A percentile compares a stretch with the other conserved stretches of the same genome.
Evolutionary conservation across 768 basidiomycete genomes (phyloP).

Genomic region (Cyathus striatus): DNA sequence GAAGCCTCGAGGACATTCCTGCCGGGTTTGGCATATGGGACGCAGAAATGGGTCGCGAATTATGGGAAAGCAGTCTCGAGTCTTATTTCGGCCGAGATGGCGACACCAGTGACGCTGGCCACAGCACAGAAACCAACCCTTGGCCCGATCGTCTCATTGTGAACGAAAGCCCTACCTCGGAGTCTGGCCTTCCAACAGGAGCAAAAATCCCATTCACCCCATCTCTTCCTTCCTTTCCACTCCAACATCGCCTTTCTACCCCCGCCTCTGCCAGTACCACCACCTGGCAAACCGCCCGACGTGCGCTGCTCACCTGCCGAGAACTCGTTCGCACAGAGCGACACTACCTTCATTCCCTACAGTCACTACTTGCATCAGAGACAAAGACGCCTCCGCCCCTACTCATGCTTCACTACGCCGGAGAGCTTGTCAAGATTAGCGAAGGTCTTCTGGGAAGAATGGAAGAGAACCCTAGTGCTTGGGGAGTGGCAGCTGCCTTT

Average conservation of each 20-base stretch:
- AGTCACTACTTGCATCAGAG: conserved; percentile 24
- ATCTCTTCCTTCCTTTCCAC: conserved; percentile 17
- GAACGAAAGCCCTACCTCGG: background rate
- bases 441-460: conserved; percentile 44
- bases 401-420: conserved; percentile 46
- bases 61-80: conserved; percentile 1
- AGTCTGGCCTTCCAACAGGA: background rate
- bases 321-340: conserved; percentile 39
- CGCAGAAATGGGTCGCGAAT: conserved; percentile 5
- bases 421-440: conserved; percentile 45
- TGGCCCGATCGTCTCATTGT: too few species aligned
- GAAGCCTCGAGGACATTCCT: conserved; percentile 10
- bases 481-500: conserved; percentile 60
- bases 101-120: background rate
- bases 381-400: conserved; percentile 43
- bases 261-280: conserved; percentile 13
- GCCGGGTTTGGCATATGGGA: conserved; percentile 15
- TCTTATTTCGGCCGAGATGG: background rate
- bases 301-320: conserved; percentile 31
- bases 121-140: too few species aligned
- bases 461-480: conserved; percentile 56
- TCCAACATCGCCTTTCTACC: conserved; percentile 17
- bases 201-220: conserved; percentile 12
- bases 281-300: conserved; percentile 32
- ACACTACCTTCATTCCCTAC: conserved; percentile 33